phyloP scores from a whole-genome alignment of 148 eudicot species.

The Chenopodium suecicum region DNA sequence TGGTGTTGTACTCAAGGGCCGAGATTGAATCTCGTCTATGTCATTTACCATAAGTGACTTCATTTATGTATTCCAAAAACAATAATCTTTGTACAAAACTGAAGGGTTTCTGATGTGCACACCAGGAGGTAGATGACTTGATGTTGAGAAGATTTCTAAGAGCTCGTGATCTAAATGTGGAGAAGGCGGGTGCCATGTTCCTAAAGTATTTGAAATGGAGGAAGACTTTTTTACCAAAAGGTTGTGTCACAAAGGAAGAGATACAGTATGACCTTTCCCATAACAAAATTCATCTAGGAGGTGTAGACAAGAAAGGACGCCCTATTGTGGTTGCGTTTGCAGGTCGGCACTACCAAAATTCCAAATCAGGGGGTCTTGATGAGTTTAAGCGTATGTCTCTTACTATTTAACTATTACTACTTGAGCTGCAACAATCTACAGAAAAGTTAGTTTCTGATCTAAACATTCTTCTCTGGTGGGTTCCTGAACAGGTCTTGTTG shows the following conservation, averaged over 20 bases:
- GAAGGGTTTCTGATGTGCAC: background rate
- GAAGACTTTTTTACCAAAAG: constrained; percentile 54
- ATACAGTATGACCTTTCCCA: constrained; percentile 58
- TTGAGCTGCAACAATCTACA: constrained; percentile 1
- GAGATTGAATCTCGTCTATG: too few relatives aligned
- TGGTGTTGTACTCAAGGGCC: too few relatives aligned
- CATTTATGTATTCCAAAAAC: too few relatives aligned
- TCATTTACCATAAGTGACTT: too few relatives aligned
- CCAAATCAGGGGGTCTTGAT: constrained; percentile 53
- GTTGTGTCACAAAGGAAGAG: constrained; percentile 55
- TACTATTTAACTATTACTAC: background rate
- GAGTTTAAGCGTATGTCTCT: constrained; percentile 67
- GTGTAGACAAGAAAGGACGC: constrained; percentile 58
- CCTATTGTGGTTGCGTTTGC: constrained; percentile 48
- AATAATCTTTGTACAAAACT: background rate
- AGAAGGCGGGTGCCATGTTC: constrained; percentile 61
- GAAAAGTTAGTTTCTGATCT: background rate
- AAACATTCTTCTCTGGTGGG: background rate
- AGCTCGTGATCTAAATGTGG: constrained; percentile 70
- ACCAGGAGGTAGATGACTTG: constrained; percentile 62
- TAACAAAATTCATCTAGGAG: constrained; percentile 63
- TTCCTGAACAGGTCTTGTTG: constrained; percentile 51
- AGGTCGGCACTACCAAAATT: constrained; percentile 46
- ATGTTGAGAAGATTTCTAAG: constrained; percentile 72
- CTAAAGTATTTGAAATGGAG: constrained; percentile 68